Conservation (phyloP, 2,329 filamentous ascomycete species). For the Apiospora kogelbergensis region DNA sequence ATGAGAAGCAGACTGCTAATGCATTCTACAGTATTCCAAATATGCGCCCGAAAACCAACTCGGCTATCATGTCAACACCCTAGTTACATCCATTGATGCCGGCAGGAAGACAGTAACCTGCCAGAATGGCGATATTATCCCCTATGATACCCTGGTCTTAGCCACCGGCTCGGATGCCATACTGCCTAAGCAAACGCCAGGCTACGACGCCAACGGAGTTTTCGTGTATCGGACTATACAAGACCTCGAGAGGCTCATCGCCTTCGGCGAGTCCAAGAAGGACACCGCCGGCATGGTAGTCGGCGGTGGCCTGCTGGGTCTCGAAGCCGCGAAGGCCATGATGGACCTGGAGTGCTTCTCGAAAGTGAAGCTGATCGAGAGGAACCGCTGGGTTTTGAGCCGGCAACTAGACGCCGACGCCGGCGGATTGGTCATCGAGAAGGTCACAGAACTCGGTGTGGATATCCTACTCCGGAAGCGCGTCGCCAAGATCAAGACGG, state of each 20-base stretch:
- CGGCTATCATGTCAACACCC: constrained; percentile 73
- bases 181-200: constrained; percentile 66
- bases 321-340: constrained; percentile 92
- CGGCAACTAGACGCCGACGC: constrained; percentile 82
- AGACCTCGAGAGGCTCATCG: constrained; percentile 75
- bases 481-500: constrained; percentile 70
- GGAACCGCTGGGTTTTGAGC: constrained; percentile 79
- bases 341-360: constrained; percentile 76
- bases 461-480: constrained; percentile 78
- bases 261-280: constrained; percentile 65
- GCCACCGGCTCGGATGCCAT: constrained; percentile 86
- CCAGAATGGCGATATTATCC: constrained; percentile 65
- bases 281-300: constrained; percentile 74
- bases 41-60: constrained; percentile 65
- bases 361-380: constrained; percentile 76
- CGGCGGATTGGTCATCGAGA: constrained; percentile 77
- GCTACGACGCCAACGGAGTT: constrained; percentile 76
- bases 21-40: constrained; percentile 57
- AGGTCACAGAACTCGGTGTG: constrained; percentile 75
- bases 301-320: constrained; percentile 78
- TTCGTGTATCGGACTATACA: constrained; percentile 89
- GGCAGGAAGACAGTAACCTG: constrained; percentile 67
- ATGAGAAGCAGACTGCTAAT: constrained; percentile 1
- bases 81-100: constrained; percentile 67
- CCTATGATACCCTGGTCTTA: constrained; percentile 80